Evolutionary conservation across 805 yeast genomes (phyloP).

Genomic region (Pichia cabralensis): DNA sequence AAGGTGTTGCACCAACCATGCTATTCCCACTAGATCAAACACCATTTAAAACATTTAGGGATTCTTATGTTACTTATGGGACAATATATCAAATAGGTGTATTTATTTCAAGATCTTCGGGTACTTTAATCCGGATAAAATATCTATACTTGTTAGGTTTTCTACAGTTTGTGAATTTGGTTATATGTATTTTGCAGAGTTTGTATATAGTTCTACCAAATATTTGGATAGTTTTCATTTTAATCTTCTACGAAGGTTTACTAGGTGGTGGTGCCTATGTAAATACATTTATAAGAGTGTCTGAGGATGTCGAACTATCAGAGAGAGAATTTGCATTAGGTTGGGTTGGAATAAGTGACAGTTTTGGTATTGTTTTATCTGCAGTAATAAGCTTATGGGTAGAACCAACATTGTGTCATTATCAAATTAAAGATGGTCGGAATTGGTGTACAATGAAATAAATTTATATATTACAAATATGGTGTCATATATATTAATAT

Average conservation of each 20-base stretch:
- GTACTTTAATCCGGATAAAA: conserved; percentile 49
- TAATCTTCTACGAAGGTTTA: conserved; percentile 80
- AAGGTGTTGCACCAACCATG: conserved; percentile 83
- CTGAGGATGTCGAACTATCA: conserved; percentile 40
- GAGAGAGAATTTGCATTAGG: conserved; percentile 77
- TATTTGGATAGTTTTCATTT: conserved; percentile 49
- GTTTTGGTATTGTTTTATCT: conserved; percentile 75
- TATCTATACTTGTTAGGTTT: conserved; percentile 51
- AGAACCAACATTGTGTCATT: conserved; percentile 62
- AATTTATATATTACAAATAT: background rate
- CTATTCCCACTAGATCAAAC: conserved; percentile 62
- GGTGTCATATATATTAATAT: too few species aligned
- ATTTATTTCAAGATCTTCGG: conserved; percentile 81
- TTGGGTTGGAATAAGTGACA: conserved; percentile 74
- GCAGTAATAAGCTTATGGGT: conserved; percentile 66
- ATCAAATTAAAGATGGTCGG: conserved; percentile 63
- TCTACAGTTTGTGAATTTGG: conserved; percentile 58
- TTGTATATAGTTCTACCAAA: conserved; percentile 43
- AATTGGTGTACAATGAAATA: conserved; percentile 57
- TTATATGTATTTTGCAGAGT: conserved; percentile 55
- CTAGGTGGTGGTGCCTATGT: conserved; percentile 88
- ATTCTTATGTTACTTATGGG: conserved; percentile 85
- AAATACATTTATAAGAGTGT: conserved; percentile 73
- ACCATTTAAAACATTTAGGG: conserved; percentile 67
- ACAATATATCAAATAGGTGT: conserved; percentile 89